Conservation (phyloP, 2,329 filamentous ascomycete genomes). For the Sporothrix brunneoviolacea region DNA sequence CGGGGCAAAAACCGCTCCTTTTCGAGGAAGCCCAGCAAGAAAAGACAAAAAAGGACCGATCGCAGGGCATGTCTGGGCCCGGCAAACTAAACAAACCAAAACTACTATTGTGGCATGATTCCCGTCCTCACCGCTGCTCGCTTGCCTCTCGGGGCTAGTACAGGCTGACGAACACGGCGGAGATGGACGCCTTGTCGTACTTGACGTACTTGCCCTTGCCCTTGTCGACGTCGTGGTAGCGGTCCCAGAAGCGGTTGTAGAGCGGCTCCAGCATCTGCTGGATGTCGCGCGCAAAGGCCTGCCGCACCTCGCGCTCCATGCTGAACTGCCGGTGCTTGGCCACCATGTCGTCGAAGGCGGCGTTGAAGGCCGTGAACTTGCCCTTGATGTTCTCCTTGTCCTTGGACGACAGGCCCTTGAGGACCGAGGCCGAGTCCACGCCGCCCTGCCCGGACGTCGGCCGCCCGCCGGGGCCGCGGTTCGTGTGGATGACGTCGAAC, state of each 20-base stretch:
- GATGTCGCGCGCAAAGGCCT: conserved; percentile 73
- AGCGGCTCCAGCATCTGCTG: conserved; percentile 89
- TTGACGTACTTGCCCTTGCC: conserved; percentile 98
- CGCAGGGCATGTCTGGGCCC: no score
- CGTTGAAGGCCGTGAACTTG: conserved; percentile 90
- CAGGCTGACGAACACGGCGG: conserved; percentile 54
- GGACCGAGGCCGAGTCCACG: conserved; percentile 71
- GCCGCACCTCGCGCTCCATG: conserved; percentile 87
- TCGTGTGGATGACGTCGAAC: conserved; percentile 89
- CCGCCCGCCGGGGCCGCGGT: conserved; percentile 50
- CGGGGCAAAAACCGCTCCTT: no score
- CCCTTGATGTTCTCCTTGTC: conserved; percentile 95
- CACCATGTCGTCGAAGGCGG: conserved; percentile 82
- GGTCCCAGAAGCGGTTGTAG: conserved; percentile 92
- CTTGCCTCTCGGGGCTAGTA: no score
- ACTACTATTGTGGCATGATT: no score
- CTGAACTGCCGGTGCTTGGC: conserved; percentile 71
- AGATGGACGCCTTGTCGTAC: conserved; percentile 82
- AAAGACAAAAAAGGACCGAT: no score
- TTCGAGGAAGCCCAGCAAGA: no score
- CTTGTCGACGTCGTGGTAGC: conserved; percentile 96
- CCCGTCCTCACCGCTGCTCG: no score
- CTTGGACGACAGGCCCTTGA: conserved; percentile 78
- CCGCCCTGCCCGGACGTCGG: conserved; percentile 63
- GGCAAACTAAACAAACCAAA: no score